Conservation (phyloP, 768 basidiomycete genomes). For the Cantharellus anzutake region DNA sequence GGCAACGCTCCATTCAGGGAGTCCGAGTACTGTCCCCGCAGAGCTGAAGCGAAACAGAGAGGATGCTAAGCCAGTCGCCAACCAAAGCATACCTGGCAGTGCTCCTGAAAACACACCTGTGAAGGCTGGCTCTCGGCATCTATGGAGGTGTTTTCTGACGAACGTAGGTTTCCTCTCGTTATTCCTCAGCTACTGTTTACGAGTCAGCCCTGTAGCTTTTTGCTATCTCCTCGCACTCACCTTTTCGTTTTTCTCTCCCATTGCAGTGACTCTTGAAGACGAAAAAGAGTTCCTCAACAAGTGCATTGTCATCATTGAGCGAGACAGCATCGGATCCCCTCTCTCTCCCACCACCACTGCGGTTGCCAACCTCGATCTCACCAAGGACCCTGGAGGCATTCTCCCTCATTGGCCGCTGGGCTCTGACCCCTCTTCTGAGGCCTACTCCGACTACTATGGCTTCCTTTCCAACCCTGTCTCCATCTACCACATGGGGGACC, state of each 20-base stretch:
- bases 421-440: not conserved
- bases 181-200: not conserved
- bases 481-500: constrained; percentile 15
- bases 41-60: constrained; percentile 89
- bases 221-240: not conserved
- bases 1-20: constrained; percentile 82
- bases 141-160: too few species aligned
- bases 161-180: too few species aligned
- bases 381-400: not conserved
- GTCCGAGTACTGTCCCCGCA: constrained; percentile 92
- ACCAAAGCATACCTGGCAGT: too few species aligned
- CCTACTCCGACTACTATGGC: constrained; percentile 15
- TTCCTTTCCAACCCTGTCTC: constrained; percentile 13
- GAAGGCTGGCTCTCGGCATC: too few species aligned
- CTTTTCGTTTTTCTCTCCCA: not conserved
- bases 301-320: not conserved
- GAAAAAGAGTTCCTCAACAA: not conserved
- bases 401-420: not conserved
- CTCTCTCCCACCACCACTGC: not conserved
- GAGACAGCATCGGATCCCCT: not conserved
- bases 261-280: not conserved
- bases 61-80: too few species aligned
- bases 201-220: not conserved
- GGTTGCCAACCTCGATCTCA: not conserved
- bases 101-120: too few species aligned